phyloP scores from a whole-genome alignment of 2,329 filamentous ascomycete species.

The Aspergillus niger region DNA sequence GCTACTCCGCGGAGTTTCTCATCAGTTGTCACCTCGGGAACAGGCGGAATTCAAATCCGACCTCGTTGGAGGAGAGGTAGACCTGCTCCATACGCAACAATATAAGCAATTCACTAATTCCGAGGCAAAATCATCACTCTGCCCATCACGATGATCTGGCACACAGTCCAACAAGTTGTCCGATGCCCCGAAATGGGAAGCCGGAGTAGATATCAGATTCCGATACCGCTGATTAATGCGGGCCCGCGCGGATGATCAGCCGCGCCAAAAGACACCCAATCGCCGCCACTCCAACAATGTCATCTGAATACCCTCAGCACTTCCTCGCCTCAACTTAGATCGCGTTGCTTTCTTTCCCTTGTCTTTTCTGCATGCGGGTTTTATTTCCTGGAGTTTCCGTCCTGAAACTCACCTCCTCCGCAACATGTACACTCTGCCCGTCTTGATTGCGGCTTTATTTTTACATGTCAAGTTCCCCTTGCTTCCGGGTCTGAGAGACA shows the following conservation, averaged over 20 bases:
- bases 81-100: too few species aligned
- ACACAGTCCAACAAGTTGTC: too few species aligned
- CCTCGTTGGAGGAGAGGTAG: too few species aligned
- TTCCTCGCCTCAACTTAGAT: not conserved
- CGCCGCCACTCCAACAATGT: not conserved
- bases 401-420: not conserved
- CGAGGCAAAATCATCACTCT: too few species aligned
- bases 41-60: too few species aligned
- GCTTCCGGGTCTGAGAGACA: not conserved
- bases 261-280: not conserved
- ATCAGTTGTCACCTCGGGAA: too few species aligned
- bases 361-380: not conserved
- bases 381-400: not conserved
- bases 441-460: conserved; percentile 4
- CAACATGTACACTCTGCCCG: conserved; percentile 4
- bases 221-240: conserved; percentile 1
- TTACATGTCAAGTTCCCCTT: conserved; percentile 4
- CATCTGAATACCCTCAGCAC: not conserved
- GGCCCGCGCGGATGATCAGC: conserved; percentile 1
- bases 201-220: too few species aligned
- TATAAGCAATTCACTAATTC: too few species aligned
- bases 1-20: too few species aligned
- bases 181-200: too few species aligned
- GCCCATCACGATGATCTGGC: too few species aligned
- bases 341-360: not conserved